Percentiles rank a stretch among this genome's conserved stretches.
phyloP scores from a whole-genome alignment of 2,329 filamentous ascomycete genomes.

The Epichloe sylvatica region DNA sequence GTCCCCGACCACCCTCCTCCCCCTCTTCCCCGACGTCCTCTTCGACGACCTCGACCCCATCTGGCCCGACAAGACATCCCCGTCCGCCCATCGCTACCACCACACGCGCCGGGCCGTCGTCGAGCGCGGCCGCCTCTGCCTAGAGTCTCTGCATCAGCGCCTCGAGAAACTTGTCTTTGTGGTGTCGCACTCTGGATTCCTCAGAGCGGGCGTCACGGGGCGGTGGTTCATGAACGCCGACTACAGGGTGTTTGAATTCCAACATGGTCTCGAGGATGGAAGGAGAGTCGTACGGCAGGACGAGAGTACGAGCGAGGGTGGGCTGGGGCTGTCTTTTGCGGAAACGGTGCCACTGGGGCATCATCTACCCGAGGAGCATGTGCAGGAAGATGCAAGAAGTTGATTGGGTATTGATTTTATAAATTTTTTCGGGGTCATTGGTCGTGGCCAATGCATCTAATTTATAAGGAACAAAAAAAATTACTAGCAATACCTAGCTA shows the following conservation, averaged over 20 bases:
- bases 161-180: constrained; percentile 50
- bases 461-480: too few relatives aligned
- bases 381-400: background rate
- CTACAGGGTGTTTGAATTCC: constrained; percentile 48
- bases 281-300: constrained; percentile 29
- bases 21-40: constrained; percentile 39
- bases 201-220: constrained; percentile 42
- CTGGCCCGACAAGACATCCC: constrained; percentile 48
- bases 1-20: constrained; percentile 25
- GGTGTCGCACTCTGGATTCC: constrained; percentile 50
- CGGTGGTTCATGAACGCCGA: constrained; percentile 47
- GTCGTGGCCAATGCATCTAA: too few relatives aligned
- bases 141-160: constrained; percentile 35
- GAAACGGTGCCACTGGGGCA: constrained; percentile 24
- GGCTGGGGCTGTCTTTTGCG: constrained; percentile 22
- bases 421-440: too few relatives aligned
- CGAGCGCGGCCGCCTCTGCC: constrained; percentile 35
- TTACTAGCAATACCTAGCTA: too few relatives aligned
- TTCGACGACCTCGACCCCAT: constrained; percentile 44
- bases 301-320: constrained; percentile 23
- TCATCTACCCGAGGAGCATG: background rate
- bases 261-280: constrained; percentile 11
- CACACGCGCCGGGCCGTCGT: constrained; percentile 40
- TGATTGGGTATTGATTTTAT: background rate
- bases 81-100: constrained; percentile 32